phyloP scores from a whole-genome alignment of 1,284 basidiomycete species.

The Marasmius sp. region DNA sequence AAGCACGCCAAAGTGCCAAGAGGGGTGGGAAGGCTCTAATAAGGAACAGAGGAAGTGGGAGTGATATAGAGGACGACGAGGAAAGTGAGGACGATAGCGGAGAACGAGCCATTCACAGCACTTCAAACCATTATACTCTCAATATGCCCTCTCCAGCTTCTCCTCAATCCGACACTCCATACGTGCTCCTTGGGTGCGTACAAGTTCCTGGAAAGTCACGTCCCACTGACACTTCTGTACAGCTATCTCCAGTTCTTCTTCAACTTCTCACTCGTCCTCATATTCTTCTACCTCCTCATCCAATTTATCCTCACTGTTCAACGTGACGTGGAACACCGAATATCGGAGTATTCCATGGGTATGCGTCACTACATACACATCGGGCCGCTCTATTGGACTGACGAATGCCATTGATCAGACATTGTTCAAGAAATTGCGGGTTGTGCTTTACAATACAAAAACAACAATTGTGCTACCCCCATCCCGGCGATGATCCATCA shows the following conservation, averaged over 20 bases:
- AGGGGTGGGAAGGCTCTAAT: slow-evolving; percentile 29
- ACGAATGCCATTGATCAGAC: slow-evolving; percentile 43
- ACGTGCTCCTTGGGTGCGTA: slow-evolving; percentile 76
- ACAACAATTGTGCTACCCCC: slow-evolving; percentile 82
- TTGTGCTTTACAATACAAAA: slow-evolving; percentile 77
- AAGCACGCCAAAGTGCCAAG: slow-evolving; percentile 53
- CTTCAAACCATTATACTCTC: slow-evolving; percentile 78
- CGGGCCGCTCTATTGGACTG: not conserved
- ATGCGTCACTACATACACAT: slow-evolving; percentile 19
- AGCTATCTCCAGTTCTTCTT: slow-evolving; percentile 95
- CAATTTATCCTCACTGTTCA: slow-evolving; percentile 90
- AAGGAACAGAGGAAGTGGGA: slow-evolving; percentile 21
- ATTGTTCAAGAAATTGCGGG: slow-evolving; percentile 87
- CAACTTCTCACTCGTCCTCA: slow-evolving; percentile 83
- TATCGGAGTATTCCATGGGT: slow-evolving; percentile 91
- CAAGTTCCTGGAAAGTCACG: no score
- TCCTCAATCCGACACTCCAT: slow-evolving; percentile 62
- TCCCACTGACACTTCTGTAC: slow-evolving; percentile 19
- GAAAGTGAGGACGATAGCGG: slow-evolving; percentile 45
- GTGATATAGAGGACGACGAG: slow-evolving; percentile 33
- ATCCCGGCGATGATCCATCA: slow-evolving; percentile 85
- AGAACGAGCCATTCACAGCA: slow-evolving; percentile 49
- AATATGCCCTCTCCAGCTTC: slow-evolving; percentile 65
- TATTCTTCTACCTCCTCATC: slow-evolving; percentile 84
- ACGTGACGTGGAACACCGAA: slow-evolving; percentile 86